Conservation (phyloP, 257 asterid genomes). For the Petrea volubilis region DNA sequence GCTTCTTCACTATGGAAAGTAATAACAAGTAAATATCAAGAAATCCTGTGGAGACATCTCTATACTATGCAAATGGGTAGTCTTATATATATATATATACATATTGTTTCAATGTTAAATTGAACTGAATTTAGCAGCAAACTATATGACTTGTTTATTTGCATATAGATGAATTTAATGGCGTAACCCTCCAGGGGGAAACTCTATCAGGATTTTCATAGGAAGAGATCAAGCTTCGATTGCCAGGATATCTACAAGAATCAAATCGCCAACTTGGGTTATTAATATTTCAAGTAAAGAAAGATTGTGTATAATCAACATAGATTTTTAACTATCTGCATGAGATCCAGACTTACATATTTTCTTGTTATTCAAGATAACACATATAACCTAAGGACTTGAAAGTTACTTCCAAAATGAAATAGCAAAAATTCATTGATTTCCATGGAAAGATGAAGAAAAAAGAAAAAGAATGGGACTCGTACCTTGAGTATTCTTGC, state of each 20-base stretch:
- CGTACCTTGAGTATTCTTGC: slow-evolving; percentile 82
- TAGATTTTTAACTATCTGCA: background rate
- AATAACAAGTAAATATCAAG: slow-evolving; percentile 22
- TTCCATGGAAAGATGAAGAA: background rate
- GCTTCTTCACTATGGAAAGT: slow-evolving; percentile 53
- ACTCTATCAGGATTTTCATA: background rate
- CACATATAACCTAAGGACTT: background rate
- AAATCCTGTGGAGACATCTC: slow-evolving; percentile 3
- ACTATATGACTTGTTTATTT: background rate
- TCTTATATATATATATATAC: too few relatives aligned
- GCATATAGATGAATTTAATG: background rate
- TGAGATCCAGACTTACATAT: background rate
- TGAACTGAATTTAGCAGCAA: background rate
- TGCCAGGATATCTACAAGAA: background rate
- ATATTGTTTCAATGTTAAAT: background rate
- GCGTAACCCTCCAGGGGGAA: background rate
- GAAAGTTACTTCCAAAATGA: background rate
- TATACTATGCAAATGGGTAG: background rate
- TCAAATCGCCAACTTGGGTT: background rate
- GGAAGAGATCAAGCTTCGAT: background rate
- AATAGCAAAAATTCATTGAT: too few relatives aligned
- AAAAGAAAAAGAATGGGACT: background rate
- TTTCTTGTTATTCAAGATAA: background rate
- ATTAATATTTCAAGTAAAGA: background rate
- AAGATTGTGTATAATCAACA: background rate